These are phyloP conservation scores for Solanum tarijense DNA, from an alignment of 257 asterid species.

Conservation along the genomic window DNA sequence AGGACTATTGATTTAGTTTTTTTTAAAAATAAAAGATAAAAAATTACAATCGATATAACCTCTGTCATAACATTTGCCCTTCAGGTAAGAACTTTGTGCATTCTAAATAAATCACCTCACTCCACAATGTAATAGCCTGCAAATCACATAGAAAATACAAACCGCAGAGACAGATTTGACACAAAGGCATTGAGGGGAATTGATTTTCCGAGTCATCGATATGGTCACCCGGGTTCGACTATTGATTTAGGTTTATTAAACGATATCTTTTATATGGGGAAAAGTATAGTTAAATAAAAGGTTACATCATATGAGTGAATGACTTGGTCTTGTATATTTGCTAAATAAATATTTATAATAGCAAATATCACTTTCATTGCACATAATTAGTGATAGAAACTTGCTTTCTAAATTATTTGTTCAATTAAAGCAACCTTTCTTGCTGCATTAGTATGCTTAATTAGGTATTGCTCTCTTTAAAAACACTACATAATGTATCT, in stretches of 20 bases:
- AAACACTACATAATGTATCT: background rate
- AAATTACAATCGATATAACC: no score
- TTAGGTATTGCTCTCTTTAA: background rate
- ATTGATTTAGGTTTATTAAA: background rate
- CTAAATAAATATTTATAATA: background rate
- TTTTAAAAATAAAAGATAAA: no score
- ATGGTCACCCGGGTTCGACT: background rate
- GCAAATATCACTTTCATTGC: background rate
- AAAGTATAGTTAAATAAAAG: background rate
- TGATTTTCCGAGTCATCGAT: background rate
- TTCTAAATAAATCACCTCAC: no score
- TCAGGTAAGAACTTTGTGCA: fast-evolving
- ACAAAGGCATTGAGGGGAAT: no score
- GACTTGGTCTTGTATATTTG: background rate
- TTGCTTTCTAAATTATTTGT: background rate
- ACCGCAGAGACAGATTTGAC: fast-evolving
- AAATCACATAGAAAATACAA: fast-evolving
- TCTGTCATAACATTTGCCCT: no score
- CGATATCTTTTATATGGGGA: background rate
- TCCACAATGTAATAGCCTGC: fast-evolving
- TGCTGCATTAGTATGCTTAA: background rate
- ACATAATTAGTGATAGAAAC: background rate
- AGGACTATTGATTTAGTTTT: background rate
- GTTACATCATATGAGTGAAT: background rate
- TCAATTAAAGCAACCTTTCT: background rate